phyloP scores from a whole-genome alignment of 805 yeast genomes.

The Priceomyces melissophilus region DNA sequence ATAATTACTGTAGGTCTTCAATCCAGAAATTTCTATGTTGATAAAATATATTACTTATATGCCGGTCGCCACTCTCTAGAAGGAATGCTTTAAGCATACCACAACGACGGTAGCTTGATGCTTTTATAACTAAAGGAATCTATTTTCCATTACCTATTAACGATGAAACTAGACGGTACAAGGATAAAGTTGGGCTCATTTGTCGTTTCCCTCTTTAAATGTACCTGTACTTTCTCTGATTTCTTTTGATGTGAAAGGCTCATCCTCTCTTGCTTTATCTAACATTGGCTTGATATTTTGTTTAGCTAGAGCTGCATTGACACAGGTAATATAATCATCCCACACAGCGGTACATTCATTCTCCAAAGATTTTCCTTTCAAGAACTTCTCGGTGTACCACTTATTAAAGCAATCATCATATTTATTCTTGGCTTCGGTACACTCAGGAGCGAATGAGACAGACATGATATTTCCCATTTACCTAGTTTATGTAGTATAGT shows the following conservation, averaged over 20 bases:
- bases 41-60: background rate
- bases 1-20: background rate
- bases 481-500: too few species aligned
- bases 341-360: slow-evolving; percentile 92
- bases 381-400: slow-evolving; percentile 90
- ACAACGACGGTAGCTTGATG: too few species aligned
- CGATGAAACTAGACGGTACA: too few species aligned
- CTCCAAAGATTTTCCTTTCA: slow-evolving; percentile 50
- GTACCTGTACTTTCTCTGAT: slow-evolving; percentile 21
- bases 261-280: slow-evolving; percentile 86
- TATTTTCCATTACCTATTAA: too few species aligned
- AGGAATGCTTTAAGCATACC: too few species aligned
- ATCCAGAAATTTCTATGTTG: background rate
- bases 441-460: slow-evolving; percentile 91
- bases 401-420: slow-evolving; percentile 92
- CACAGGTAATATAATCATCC: slow-evolving; percentile 85
- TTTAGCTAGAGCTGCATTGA: slow-evolving; percentile 63
- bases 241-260: slow-evolving; percentile 58
- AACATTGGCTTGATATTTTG: slow-evolving; percentile 79
- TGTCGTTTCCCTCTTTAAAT: too few species aligned
- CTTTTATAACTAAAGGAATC: too few species aligned
- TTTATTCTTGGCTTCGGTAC: slow-evolving; percentile 78
- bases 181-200: too few species aligned
- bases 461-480: slow-evolving; percentile 49
- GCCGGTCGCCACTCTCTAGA: background rate